Base-by-base conservation (phyloP, 2,329 filamentous ascomycete genomes). In the Trichothecium roseum region DNA sequence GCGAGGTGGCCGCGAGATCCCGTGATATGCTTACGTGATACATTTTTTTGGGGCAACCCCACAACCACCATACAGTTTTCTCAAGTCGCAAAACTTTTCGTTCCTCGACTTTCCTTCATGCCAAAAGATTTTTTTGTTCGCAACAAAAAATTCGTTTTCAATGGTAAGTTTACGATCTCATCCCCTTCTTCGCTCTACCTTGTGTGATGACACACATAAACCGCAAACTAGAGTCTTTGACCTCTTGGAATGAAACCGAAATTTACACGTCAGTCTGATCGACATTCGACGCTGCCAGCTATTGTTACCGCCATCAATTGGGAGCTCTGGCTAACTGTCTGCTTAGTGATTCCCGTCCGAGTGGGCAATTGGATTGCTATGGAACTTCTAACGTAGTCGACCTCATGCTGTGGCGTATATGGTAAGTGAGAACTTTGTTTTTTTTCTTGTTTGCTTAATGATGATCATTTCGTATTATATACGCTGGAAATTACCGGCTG, bases 211-310 rank as follows among this genome's bases (percentile, higher is more conserved):
- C 78, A 86, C 64, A 59, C 68, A 66, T 70, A 73, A 80, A 86
- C 82, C 81, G 74, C 79, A 80, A 88, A 88, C 84, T 93, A 93
- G 85, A 93, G 85, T 93, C 85, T 93, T 91, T 91, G 85, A 93
- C 78, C 81, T 68, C 59, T 57, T 59, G 70, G 77, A 72, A 81
- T 89, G 84, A 88, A 88, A 89, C 80, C 57, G 45, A 48, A 70
- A 75, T 78, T 84, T 79, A 75, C 79, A 89, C 83, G 84, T 91
- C 84, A 91, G 84, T 86, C 84, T 91, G 84, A 91, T 70, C 61
- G 55, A 56, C 45, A 44, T 51, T 24, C 20, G 20, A 24, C 20
- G 20, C 20, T 24, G 20, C 20, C 10, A 24, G 20, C 20, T 10
- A 24, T 24, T 24, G 9, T 34, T 26, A 17, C 13, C 14, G 17